A percentile compares a stretch with the other conserved stretches of the same genome.
These are phyloP conservation scores for Pseudozyma sp. DNA, from an alignment of 1,284 basidiomycete species.

Conservation along the genomic window DNA sequence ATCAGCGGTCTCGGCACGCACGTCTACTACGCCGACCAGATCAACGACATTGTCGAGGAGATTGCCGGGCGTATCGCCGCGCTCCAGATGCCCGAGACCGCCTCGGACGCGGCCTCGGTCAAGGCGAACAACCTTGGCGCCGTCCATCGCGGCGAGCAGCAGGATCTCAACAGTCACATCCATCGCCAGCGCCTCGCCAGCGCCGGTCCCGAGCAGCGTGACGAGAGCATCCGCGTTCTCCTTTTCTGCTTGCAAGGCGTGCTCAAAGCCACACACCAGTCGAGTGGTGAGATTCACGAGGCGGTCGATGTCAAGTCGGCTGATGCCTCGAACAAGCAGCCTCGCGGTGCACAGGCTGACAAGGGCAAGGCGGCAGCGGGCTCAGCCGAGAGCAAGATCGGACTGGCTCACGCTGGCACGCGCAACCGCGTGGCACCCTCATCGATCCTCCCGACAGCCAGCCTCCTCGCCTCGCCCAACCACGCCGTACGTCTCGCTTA, in stretches of 20 bases:
- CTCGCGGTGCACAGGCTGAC: slow-evolving; percentile 8
- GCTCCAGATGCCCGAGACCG: slow-evolving; percentile 76
- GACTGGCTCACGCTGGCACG: slow-evolving; percentile 46
- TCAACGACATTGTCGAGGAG: slow-evolving; percentile 90
- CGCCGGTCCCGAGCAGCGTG: slow-evolving; percentile 69
- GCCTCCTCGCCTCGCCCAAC: slow-evolving; percentile 54
- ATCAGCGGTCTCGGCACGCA: slow-evolving; percentile 87
- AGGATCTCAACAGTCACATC: slow-evolving; percentile 42
- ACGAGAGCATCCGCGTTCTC: slow-evolving; percentile 80
- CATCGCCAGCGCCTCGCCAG: slow-evolving; percentile 59
- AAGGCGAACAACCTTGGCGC: slow-evolving; percentile 69
- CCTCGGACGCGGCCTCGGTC: slow-evolving; percentile 62
- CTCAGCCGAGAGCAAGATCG: slow-evolving; percentile 26
- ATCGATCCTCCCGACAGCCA: slow-evolving; percentile 46
- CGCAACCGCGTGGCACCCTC: slow-evolving; percentile 53
- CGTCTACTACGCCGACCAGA: slow-evolving; percentile 95
- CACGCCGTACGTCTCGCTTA: slow-evolving; percentile 57
- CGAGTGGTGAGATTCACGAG: slow-evolving; percentile 68
- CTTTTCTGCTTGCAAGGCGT: slow-evolving; percentile 79
- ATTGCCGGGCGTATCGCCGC: slow-evolving; percentile 80
- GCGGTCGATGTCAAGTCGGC: slow-evolving; percentile 34
- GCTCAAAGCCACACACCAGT: slow-evolving; percentile 76
- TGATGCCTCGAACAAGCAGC: slow-evolving; percentile 1
- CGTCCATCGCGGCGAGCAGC: slow-evolving; percentile 40
- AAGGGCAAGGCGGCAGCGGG: slow-evolving; percentile 50